Percentiles rank a stretch among this genome's conserved stretches.
phyloP scores from a whole-genome alignment of 495 filamentous ascomycete genomes.

The Neurospora sp. region DNA sequence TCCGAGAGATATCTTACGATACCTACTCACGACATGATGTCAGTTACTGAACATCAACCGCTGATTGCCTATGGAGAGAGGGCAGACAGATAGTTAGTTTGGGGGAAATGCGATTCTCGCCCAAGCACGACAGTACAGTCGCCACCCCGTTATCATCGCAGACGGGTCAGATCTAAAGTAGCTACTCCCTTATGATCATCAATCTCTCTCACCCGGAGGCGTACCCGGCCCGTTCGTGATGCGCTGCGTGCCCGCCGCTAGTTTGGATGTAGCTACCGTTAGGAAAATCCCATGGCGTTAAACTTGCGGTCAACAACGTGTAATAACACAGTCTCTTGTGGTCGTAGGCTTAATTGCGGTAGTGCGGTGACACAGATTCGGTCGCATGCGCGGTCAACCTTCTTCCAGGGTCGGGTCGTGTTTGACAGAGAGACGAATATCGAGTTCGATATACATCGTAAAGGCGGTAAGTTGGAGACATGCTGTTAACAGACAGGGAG shows the following conservation, averaged over 20 bases:
- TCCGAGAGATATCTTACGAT: not conserved
- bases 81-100: not conserved
- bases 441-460: not conserved
- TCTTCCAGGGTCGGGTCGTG: not conserved
- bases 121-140: not conserved
- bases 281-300: not conserved
- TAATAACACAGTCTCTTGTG: not conserved
- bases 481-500: not conserved
- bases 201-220: not conserved
- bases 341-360: not conserved
- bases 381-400: not conserved
- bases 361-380: not conserved
- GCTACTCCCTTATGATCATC: not conserved
- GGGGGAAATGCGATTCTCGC: not conserved
- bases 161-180: not conserved
- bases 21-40: not conserved
- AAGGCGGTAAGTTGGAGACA: not conserved
- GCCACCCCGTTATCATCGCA: not conserved
- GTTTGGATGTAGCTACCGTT: not conserved
- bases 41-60: not conserved
- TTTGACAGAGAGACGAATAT: not conserved
- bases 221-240: not conserved
- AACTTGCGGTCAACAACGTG: not conserved
- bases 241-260: not conserved
- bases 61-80: not conserved